Conservation (phyloP, 495 filamentous ascomycete genomes). For the Bathelium albidoporum region DNA sequence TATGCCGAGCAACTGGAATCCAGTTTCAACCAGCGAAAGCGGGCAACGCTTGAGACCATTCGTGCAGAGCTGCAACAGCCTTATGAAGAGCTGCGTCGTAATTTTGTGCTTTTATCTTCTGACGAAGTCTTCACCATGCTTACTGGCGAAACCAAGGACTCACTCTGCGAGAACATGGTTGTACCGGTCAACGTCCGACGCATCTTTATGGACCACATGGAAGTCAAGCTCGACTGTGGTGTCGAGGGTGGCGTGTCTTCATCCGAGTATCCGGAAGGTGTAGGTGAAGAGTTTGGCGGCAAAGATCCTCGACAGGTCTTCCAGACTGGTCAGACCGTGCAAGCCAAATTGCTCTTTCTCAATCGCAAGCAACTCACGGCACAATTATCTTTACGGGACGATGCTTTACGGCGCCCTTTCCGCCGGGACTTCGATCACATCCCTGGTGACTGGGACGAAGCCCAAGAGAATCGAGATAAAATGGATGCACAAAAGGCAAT, state of each 20-base stretch:
- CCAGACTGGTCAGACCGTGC: constrained; percentile 66
- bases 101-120: constrained; percentile 56
- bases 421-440: constrained; percentile 55
- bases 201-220: constrained; percentile 81
- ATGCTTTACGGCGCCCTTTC: constrained; percentile 60
- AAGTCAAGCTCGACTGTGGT: constrained; percentile 86
- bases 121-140: constrained; percentile 96
- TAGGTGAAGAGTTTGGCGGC: constrained; percentile 38
- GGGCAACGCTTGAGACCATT: constrained; percentile 92
- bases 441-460: constrained; percentile 75
- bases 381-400: constrained; percentile 73
- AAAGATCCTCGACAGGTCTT: constrained; percentile 46
- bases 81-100: constrained; percentile 85
- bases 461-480: constrained; percentile 65
- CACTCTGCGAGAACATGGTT: constrained; percentile 78
- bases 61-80: constrained; percentile 84
- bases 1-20: constrained; percentile 92
- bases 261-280: constrained; percentile 56
- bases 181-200: constrained; percentile 80
- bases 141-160: constrained; percentile 81
- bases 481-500: constrained; percentile 63
- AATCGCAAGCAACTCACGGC: constrained; percentile 72
- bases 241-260: constrained; percentile 77
- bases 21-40: constrained; percentile 87
- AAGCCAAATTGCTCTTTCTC: constrained; percentile 75